Evolutionary conservation across 116 monocot species (phyloP).

Genomic region (Cymodocea nodosa): DNA sequence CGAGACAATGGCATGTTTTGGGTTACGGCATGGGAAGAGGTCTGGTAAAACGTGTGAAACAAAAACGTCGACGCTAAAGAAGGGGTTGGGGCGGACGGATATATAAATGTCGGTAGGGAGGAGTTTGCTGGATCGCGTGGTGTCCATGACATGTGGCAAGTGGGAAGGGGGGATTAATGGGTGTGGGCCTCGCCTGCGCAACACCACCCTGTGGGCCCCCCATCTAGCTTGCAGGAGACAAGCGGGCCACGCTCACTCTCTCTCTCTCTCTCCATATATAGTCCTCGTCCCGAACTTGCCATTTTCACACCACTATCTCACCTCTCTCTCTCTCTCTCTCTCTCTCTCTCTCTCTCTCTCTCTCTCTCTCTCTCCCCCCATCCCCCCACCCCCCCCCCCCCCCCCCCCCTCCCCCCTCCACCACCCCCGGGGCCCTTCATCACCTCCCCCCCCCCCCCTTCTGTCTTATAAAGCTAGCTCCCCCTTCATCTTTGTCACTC

Average conservation of each 20-base stretch:
- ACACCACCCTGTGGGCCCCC: background rate
- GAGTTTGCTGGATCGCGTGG: background rate
- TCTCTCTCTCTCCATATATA: slow-evolving; percentile 3
- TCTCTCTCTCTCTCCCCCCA: background rate
- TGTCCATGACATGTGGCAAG: slow-evolving; percentile 6
- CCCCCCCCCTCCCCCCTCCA: too few relatives aligned
- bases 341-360: background rate
- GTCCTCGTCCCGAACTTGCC: background rate
- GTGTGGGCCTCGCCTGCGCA: background rate
- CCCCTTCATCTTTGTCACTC: background rate
- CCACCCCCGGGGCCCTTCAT: too few relatives aligned
- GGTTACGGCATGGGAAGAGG: background rate
- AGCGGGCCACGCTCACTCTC: background rate
- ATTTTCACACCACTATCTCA: slow-evolving; percentile 2
- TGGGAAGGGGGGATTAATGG: slow-evolving; percentile 6
- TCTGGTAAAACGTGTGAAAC: background rate
- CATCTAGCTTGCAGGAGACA: background rate
- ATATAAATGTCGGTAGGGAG: background rate
- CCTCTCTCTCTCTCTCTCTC: background rate
- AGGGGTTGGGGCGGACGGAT: background rate
- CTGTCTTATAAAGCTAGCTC: too few relatives aligned
- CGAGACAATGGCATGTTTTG: background rate
- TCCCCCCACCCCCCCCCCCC: too few relatives aligned
- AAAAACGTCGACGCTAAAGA: background rate
- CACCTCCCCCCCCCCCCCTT: too few relatives aligned